Base-by-base conservation (phyloP, 805 yeast species). In the Teunomyces barrocoloradensis region DNA sequence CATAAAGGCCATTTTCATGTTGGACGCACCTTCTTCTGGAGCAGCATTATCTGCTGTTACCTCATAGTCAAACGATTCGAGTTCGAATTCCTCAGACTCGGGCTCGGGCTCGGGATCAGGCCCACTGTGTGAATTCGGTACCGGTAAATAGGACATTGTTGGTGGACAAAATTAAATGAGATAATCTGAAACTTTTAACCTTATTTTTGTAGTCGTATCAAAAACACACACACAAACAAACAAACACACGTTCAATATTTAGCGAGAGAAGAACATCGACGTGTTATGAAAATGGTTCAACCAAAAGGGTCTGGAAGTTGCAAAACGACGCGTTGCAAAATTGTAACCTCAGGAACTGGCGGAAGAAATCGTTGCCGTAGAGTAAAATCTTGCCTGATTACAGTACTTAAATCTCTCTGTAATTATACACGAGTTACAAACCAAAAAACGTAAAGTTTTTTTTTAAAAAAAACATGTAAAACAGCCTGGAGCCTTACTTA, bases 1-100 rank as follows among this genome's bases (percentile, higher is more conserved):
- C 95, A 91, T 87, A 60, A 91, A 90, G 4, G 97, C 97, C 89
- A 86, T 86, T 48, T 78, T 79, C 77, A 91, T 75, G 51, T 55
- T 61, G 10, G 76, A 70, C 17, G 63, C 60, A 4, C 74, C 75
- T 17, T 53, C 49, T 20, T 59, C 64, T 4, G 44, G 39, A 25
- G 42, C 1, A 11, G 18, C 27, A 4, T 11, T 23, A 3, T 40
- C 25, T 18, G 15, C 25, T 13, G 15, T 18, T 6, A 41, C 46
- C 25, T 47, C 51, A 15, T 38, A 41, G 44, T 41, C 50, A n/a
- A 42, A 46, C 3, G 21, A 15, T 37, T 48, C 52, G 9, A 60
- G 53, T 30, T 60, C 65, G 25, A 61, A 49, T 11, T 54, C 56
- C 36, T 58, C 59, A 12, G 32, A 33, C n/a, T 42, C 32, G 30